Evolutionary conservation across 2,329 filamentous ascomycete genomes (phyloP), one percentile per base, ranked within the genome.

Genomic region (Trichoderma guizhouense): DNA sequence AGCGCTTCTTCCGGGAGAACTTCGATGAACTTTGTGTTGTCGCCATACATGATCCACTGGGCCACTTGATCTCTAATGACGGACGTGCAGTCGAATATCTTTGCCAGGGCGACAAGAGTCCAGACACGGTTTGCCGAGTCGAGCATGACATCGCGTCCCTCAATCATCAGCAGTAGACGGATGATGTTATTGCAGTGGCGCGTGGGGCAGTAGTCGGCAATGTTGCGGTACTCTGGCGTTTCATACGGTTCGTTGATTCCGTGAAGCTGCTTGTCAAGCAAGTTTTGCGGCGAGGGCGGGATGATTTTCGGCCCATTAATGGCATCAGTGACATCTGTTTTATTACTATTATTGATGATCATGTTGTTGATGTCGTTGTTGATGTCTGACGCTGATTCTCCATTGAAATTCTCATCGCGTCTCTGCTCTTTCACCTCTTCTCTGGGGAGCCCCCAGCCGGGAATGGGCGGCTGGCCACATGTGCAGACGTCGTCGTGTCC

Each of bases 91-190:
- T 89, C 87, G 65, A 91, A 86, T 51, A 89, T 83, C 72, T 88
- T 87, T 8, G 89, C 87, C 9, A 93, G 79, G 3, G 86, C 87
- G 39, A 89, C 87, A n/a, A 92, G 83, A 0, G 90, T 92, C 85
- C 89, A 93, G 47, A 92, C 81, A 15, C 91, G 89, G 12, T 86
- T 84, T 0, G 91, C 91, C 0, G 90, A 92, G 78, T 93, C 87
- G 15, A 93, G 78, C 1, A 83, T 81, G 0, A 89, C 83, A 34
- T 85, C 81, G 3, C 86, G 82, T 3, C 86, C 86, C 73, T 88
- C 84, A 53, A 93, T 85, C 12, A 86, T 83, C 75, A 88, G 84
- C 5, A 93, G 81, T 0, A 93, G 81, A 1, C 90, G 85, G 60
- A 92, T 84, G 39, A 96, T 88, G 24, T 86, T 87, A 32, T 86